These are phyloP conservation scores for Xylaria nigripes DNA, from an alignment of 495 filamentous ascomycete species.

Conservation along the genomic window DNA sequence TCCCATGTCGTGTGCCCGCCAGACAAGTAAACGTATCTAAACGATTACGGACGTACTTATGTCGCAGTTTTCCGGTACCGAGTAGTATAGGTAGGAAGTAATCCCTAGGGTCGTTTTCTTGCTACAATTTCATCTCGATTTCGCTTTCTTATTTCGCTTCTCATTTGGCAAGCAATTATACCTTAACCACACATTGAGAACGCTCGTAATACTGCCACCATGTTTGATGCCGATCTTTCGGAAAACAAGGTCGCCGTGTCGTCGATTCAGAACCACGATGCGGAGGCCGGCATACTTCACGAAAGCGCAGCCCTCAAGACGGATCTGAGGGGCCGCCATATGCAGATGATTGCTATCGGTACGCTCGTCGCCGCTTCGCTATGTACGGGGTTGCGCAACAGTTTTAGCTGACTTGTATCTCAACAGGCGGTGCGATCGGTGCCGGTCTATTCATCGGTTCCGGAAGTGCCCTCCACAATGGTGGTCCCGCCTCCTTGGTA, in stretches of 20 bases:
- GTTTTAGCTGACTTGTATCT: constrained; percentile 8
- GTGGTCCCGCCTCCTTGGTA: constrained; percentile 49
- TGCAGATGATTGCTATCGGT: constrained; percentile 74
- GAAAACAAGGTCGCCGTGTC: constrained; percentile 7
- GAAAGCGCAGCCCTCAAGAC: constrained; percentile 21
- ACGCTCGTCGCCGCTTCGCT: constrained; percentile 5
- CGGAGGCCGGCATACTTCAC: constrained; percentile 26
- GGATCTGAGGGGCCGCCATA: constrained; percentile 45
- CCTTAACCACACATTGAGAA: not conserved
- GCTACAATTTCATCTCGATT: too few species aligned
- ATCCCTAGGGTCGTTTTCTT: too few species aligned
- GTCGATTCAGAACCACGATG: constrained; percentile 10
- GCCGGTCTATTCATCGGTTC: constrained; percentile 52
- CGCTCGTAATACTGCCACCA: not conserved
- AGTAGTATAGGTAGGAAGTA: too few species aligned
- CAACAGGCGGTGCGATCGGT: constrained; percentile 45
- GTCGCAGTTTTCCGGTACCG: too few species aligned
- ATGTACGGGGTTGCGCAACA: not conserved
- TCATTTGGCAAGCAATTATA: too few species aligned
- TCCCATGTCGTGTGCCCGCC: too few species aligned
- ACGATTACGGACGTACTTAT: too few species aligned
- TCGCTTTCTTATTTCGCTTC: too few species aligned
- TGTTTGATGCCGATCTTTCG: constrained; percentile 11
- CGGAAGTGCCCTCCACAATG: constrained; percentile 38
- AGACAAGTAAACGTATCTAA: too few species aligned